phyloP scores from a whole-genome alignment of 805 yeast genomes.

The Komagataella pseudopastoris region DNA sequence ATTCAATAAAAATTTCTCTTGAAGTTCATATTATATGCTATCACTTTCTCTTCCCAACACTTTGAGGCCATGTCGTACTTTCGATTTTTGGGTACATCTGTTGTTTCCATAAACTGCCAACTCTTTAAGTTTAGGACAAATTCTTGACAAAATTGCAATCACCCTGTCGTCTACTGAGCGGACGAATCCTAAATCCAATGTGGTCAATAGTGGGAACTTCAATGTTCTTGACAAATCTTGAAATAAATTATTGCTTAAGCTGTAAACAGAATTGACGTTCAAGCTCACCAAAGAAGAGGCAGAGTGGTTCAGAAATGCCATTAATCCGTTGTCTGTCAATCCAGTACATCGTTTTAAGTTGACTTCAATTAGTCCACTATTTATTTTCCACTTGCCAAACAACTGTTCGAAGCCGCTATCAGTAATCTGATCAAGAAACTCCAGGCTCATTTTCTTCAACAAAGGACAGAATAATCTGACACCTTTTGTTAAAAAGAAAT shows the following conservation, averaged over 20 bases:
- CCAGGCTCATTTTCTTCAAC: constrained; percentile 46
- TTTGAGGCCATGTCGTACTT: constrained; percentile 36
- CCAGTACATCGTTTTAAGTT: constrained; percentile 53
- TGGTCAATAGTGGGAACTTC: constrained; percentile 45
- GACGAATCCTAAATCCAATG: constrained; percentile 70
- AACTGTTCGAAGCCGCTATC: constrained; percentile 51
- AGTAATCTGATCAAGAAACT: constrained; percentile 48
- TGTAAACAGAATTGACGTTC: constrained; percentile 60
- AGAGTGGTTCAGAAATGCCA: constrained; percentile 49
- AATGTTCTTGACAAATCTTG: constrained; percentile 27
- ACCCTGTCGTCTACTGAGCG: constrained; percentile 60
- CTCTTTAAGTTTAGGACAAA: constrained; percentile 48
- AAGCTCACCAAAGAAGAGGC: constrained; percentile 54
- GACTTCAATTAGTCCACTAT: constrained; percentile 46
- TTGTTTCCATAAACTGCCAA: constrained; percentile 78
- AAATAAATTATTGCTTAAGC: constrained; percentile 37
- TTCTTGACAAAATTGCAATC: constrained; percentile 39
- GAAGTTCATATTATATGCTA: constrained; percentile 19
- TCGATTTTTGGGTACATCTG: constrained; percentile 44
- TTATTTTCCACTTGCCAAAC: constrained; percentile 41
- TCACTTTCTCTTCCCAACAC: constrained; percentile 70
- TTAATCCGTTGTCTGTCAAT: constrained; percentile 49
- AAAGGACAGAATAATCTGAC: constrained; percentile 41
- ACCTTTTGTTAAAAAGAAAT: constrained; percentile 43
- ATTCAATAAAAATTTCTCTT: background rate